Conservation (phyloP, 768 basidiomycete species). For the Rhizopogon vesiculosus region DNA sequence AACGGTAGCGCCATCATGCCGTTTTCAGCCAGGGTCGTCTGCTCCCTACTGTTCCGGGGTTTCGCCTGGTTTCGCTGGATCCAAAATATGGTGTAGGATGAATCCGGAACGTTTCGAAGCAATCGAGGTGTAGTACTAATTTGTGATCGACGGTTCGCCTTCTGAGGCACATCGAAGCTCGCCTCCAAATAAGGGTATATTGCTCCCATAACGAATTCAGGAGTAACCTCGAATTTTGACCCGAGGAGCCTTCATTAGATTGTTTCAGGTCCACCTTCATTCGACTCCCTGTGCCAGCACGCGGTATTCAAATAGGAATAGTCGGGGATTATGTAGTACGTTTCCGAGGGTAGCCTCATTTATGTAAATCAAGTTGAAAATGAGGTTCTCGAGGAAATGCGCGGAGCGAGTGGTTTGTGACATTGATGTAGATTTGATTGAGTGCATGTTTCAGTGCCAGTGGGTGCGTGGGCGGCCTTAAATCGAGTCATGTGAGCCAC, state of each 20-base stretch:
- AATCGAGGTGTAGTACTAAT: slow-evolving; percentile 8
- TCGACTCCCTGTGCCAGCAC: neutral
- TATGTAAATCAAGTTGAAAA: neutral
- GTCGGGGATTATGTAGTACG: slow-evolving; percentile 3
- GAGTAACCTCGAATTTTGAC: neutral
- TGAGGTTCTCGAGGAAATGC: neutral
- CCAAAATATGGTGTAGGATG: slow-evolving; percentile 1
- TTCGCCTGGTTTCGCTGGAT: slow-evolving; percentile 2
- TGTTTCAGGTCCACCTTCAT: neutral
- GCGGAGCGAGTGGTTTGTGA: neutral
- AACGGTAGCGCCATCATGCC: neutral
- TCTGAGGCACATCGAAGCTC: slow-evolving; percentile 16
- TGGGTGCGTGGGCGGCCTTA: neutral
- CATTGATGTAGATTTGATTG: neutral
- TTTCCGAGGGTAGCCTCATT: neutral
- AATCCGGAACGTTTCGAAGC: slow-evolving; percentile 9
- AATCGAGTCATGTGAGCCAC: neutral
- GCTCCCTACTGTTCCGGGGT: neutral
- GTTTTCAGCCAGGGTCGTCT: neutral
- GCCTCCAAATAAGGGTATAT: slow-evolving; percentile 8
- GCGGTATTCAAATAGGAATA: slow-evolving; percentile 1
- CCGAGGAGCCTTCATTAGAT: neutral
- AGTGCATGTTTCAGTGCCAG: neutral
- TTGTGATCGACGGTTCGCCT: slow-evolving; percentile 13
- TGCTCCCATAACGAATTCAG: slow-evolving; percentile 6